phyloP scores from a whole-genome alignment of 2,329 filamentous ascomycete genomes.

The Alternaria sp. region DNA sequence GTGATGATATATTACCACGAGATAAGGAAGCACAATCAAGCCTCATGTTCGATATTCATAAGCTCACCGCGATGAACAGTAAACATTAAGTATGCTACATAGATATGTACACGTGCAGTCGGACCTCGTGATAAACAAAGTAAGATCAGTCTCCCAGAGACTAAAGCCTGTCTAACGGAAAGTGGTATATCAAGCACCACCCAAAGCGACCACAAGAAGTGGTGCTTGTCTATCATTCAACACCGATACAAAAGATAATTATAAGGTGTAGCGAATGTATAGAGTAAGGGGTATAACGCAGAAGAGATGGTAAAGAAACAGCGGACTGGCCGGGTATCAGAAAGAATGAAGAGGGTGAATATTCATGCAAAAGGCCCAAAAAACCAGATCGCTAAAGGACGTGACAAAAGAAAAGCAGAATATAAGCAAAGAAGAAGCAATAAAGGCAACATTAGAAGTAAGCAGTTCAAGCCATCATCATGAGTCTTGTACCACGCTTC shows the following conservation, averaged over 20 bases:
- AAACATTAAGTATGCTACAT: constrained; percentile 30
- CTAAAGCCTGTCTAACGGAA: constrained; percentile 12
- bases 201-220: constrained; percentile 1
- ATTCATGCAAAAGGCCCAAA: constrained; percentile 23
- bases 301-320: constrained; percentile 16
- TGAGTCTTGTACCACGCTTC: constrained; percentile 60
- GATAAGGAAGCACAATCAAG: not conserved
- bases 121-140: constrained; percentile 27
- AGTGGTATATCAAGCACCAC: constrained; percentile 22
- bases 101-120: constrained; percentile 27
- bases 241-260: constrained; percentile 20
- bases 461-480: constrained; percentile 57
- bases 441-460: not conserved
- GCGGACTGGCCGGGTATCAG: constrained; percentile 38
- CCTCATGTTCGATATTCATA: constrained; percentile 4
- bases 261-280: constrained; percentile 18
- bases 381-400: constrained; percentile 23
- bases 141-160: constrained; percentile 20
- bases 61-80: constrained; percentile 12
- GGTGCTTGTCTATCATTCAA: constrained; percentile 2
- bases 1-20: not conserved
- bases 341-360: constrained; percentile 25
- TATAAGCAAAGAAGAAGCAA: not conserved
- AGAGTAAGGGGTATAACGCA: constrained; percentile 17
- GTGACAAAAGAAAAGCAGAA: constrained; percentile 10